These are phyloP conservation scores for Coelastrella sp. DNA, from an alignment of 139 green algal genomes.

Conservation along the genomic window DNA sequence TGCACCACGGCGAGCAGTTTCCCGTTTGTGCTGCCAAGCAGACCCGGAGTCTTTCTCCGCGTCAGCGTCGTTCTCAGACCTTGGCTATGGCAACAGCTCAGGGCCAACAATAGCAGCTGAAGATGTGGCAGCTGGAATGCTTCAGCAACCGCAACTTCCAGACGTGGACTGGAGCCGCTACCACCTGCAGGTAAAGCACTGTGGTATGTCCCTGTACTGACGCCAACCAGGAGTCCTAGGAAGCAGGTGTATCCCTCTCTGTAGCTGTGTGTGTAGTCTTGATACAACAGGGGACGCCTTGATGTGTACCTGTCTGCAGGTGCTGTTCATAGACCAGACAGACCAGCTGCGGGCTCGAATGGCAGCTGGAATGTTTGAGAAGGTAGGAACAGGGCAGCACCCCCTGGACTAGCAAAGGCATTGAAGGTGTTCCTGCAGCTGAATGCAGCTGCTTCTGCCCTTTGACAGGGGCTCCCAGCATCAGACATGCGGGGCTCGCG, in stretches of 20 bases:
- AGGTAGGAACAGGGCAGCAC: background rate
- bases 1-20: background rate
- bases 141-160: conserved; percentile 11
- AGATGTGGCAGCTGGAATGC: background rate
- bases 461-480: too few relatives aligned
- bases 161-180: conserved; percentile 56
- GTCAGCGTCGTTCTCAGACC: background rate
- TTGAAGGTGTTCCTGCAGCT: too few relatives aligned
- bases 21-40: background rate
- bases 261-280: too few relatives aligned
- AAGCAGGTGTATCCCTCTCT: background rate
- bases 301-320: conserved; percentile 6
- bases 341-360: conserved; percentile 59
- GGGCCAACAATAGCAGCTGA: background rate
- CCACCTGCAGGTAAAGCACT: conserved; percentile 42
- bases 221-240: background rate
- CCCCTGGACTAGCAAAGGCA: too few relatives aligned
- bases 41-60: background rate
- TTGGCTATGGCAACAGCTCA: background rate
- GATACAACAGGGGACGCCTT: too few relatives aligned
- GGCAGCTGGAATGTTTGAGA: conserved; percentile 58
- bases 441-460: too few relatives aligned
- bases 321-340: conserved; percentile 52
- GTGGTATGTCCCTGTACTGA: background rate
- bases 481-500: too few relatives aligned